Evolutionary conservation across 2,329 filamentous ascomycete species (phyloP), one percentile per base, ranked within the genome.

Genomic region (Xylaria sp.): DNA sequence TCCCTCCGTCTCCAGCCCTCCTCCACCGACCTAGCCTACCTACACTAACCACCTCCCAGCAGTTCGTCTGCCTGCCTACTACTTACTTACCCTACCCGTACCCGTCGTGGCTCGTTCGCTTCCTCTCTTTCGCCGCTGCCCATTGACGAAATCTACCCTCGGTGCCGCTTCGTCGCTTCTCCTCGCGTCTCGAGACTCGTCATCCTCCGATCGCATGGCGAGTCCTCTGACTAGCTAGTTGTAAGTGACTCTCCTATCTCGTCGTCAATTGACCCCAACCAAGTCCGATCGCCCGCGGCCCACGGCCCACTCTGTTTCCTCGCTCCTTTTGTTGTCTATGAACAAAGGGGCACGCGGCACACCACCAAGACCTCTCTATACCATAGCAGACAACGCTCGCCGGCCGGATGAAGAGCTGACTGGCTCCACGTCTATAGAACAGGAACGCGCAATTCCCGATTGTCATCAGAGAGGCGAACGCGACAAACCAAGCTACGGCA

Each of bases 171-270:
- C 38, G 49, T 60, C 52, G 53, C 63, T 48, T 51, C 43, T 37
- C 37, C 48, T 47, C 35, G 57, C 66, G 55, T 60, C 64, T 64
- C 46, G 60, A 60, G 57, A 62, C 64, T 67, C 62, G 66, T 68
- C 66, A 59, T 57, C 60, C 41, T 51, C 21, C 35, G 61, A 63
- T 62, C 65, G 58, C 48, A 64, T 64, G 62, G 62, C 64, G 58
- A 66, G 43, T 49, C 35, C 48, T 47, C 27, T 58, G 41, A 56
- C 54, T 46, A 55, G 41, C 48, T 62, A 63, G 55, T 46, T 58
- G 62, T 66, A 58, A 53, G 58, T 54, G 13, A 41, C 48, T 49
- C 48, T 49, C 56, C 52, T 56, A 29, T 65, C 54, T 40, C 60
- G 29, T 56, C 46, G 10, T 35, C 47, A 23, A 53, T 61, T 55